These are phyloP conservation scores for Cutaneotrichosporon cyanovorans DNA, from an alignment of 1,284 basidiomycete species.

Conservation along the genomic window DNA sequence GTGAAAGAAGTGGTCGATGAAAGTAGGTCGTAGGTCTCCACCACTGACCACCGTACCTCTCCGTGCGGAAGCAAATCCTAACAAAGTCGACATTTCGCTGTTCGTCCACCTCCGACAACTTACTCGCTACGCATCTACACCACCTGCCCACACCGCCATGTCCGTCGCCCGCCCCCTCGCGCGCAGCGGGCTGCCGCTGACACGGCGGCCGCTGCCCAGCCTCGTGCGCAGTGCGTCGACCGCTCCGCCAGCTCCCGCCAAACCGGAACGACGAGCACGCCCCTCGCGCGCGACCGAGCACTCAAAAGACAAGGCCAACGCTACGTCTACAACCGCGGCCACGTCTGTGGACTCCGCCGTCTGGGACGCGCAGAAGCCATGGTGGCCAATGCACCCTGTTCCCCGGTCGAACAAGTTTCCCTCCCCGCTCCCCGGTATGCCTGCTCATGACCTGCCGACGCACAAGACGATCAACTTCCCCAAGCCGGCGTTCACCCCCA, in stretches of 20 bases:
- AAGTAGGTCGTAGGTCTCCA: too few relatives aligned
- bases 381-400: conserved; percentile 10
- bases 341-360: background rate
- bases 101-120: too few relatives aligned
- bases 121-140: background rate
- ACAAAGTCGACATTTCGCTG: too few relatives aligned
- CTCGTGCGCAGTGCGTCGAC: too few relatives aligned
- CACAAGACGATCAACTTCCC: conserved; percentile 38
- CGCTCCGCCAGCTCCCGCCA: conserved; percentile 2
- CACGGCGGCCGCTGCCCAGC: too few relatives aligned
- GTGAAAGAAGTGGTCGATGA: too few relatives aligned
- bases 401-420: conserved; percentile 23
- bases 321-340: background rate
- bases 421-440: conserved; percentile 12
- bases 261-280: too few relatives aligned
- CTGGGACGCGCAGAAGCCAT: conserved; percentile 4
- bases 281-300: conserved; percentile 4
- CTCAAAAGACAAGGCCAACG: background rate
- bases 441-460: conserved; percentile 17
- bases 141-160: conserved; percentile 2
- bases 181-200: background rate
- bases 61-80: conserved; percentile 3
- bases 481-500: conserved; percentile 16
- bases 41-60: too few relatives aligned
- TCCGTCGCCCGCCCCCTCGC: conserved; percentile 8